Evolutionary conservation across 2,329 filamentous ascomycete genomes (phyloP).

Genomic region (Microcyclospora tardicrescens): DNA sequence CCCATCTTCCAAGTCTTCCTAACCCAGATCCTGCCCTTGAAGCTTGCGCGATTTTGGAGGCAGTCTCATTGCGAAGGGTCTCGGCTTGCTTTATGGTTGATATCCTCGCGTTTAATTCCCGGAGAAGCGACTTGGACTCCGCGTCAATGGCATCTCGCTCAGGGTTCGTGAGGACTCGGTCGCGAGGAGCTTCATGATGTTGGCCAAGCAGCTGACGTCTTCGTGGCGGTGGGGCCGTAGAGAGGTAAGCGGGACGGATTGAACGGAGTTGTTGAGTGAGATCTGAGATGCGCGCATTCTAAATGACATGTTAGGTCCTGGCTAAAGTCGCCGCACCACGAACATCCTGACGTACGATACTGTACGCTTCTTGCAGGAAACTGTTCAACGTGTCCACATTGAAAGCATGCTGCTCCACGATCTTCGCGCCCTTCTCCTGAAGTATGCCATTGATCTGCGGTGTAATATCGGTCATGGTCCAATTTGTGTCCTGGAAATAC

Average conservation of each 20-base stretch:
- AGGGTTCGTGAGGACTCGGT: conserved; percentile 56
- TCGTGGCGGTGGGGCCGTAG: conserved; percentile 51
- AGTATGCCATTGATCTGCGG: conserved; percentile 56
- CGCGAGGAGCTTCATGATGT: conserved; percentile 20
- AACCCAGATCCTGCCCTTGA: conserved; percentile 51
- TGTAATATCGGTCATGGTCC: conserved; percentile 45
- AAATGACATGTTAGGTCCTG: conserved; percentile 8
- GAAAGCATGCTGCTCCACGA: conserved; percentile 33
- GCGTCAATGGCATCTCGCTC: conserved; percentile 81
- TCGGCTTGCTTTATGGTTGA: conserved; percentile 69
- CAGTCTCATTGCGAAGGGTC: conserved; percentile 64
- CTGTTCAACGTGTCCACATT: conserved; percentile 49
- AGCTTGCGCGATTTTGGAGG: conserved; percentile 55
- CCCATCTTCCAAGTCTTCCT: conserved; percentile 59
- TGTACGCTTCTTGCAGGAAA: conserved; percentile 87
- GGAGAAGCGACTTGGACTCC: conserved; percentile 71
- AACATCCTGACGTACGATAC: conserved; percentile 49
- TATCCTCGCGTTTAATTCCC: conserved; percentile 73
- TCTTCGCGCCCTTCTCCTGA: conserved; percentile 40
- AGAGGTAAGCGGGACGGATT: conserved; percentile 84
- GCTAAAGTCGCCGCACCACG: conserved; percentile 17
- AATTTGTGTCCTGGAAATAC: too few relatives aligned
- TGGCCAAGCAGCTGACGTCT: conserved; percentile 27
- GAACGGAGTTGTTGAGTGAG: conserved; percentile 68
- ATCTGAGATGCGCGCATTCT: conserved; percentile 77